Evolutionary conservation across 768 basidiomycete species (phyloP), one percentile per base, ranked within the genome.

Genomic region (Mycena vitilis): DNA sequence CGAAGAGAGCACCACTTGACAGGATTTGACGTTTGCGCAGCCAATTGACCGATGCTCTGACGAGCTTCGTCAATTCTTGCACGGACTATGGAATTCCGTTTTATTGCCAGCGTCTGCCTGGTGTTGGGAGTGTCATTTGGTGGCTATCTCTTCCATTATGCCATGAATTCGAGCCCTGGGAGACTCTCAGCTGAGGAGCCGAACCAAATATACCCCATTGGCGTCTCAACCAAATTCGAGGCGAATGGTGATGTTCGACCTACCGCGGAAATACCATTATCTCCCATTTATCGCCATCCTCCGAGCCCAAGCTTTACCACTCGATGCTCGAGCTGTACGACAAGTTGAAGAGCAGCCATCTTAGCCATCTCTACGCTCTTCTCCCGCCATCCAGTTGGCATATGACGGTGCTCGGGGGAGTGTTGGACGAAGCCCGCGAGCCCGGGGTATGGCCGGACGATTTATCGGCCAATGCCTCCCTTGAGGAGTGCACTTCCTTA

Each of bases 401-500:
- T 34, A 25, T 36, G 34, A 53, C 52, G 16, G 23, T 53, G 16
- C 37, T 54, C 20, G 53, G 25, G 7, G 53, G 53, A 8, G 53
- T 54, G 8, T 54, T 36, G 34, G 53, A 38, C 53, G 36, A 54
- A 15, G 25, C 22, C 18, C 53, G 53, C 36, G 36, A 54, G 36
- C 53, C 53, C 7, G 18, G 53, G 5, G 36, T 13, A 18, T 54
- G 53, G 34, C 53, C 53, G 36, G 53, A 34, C 34, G 53, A 54
- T 54, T 38, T 54, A 36, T 38, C 53, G 34, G 8, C 36, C 36
- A 54, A 54, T 36, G 53, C 53, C 1, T n/a, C 53, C 16, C 36
- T 54, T 20, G 53, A 54, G 53, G 36, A 54, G 53, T 54, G 53
- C 53, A 54, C 36, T 20, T 54, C 53, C 20, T 18, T 54, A 11